Base-by-base conservation (phyloP, 108 stramenopile genomes). In the Mayamaea pseudoterrestris region DNA sequence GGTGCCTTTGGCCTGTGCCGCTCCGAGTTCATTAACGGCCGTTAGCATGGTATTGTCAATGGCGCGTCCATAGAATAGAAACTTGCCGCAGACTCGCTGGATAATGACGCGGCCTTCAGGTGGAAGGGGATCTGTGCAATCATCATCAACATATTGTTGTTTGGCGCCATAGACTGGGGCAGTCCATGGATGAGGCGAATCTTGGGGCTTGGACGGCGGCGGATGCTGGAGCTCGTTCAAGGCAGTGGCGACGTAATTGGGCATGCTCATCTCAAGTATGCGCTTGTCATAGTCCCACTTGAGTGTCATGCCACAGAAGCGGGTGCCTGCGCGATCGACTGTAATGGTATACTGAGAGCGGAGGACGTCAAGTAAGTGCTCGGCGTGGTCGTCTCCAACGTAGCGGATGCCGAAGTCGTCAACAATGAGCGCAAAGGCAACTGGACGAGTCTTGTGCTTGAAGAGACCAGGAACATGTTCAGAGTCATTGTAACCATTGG, bases 401-500 rank as follows among this genome's bases (percentile, higher is more conserved):
- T 69, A 73, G 51, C 66, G 61, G 41, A 78, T 49, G 11, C 48
- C 63, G 27, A 69, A 67, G 55, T 78, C 71, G 31, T 73, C 71
- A 1, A 77, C 76, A 3, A 71, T 63, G 4, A 78, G 55, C 17
- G 60, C 50, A 50, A 75, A 78, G 29, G 35, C 40, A 4, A 60
- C 49, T 40, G 43, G 44, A 34, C 53, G 37, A 0, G 35, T 45
- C 2, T 44, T 58, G 57, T 80, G 68, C 20, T 52, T 53, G 65
- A 40, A 70, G 21, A 65, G 58, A 20, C 71, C 70, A 22, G 53
- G 66, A 30, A 58, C 65, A 37, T 57, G 56, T 17, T 18, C 12
- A 12, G 27, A 9, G 6, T 16, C 53, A 41, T 23, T 7, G 27
- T 62, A 62, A 5, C 55, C 61, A 11, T 30, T 14, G 9, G 25